phyloP scores from a whole-genome alignment of 768 basidiomycete species.

The Pisolithus albus region DNA sequence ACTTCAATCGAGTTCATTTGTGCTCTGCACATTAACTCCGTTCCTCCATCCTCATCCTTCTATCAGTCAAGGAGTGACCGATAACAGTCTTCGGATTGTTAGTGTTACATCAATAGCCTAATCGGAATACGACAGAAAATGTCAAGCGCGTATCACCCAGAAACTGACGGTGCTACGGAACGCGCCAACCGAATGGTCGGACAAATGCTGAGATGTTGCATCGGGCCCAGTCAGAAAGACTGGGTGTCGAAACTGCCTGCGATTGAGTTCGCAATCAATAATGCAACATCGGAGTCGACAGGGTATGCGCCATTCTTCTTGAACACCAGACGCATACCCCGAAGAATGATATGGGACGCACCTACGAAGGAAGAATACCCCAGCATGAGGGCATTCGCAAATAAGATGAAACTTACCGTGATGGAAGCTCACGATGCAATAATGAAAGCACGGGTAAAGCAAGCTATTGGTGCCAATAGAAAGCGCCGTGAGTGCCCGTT shows the following conservation, averaged over 20 bases:
- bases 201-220: constrained; percentile 7
- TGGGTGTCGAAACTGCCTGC: constrained; percentile 4
- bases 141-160: constrained; percentile 26
- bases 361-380: constrained; percentile 7
- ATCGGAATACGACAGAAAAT: constrained; percentile 13
- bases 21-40: too few species aligned
- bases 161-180: constrained; percentile 30
- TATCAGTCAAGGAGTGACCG: constrained; percentile 19
- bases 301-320: constrained; percentile 18
- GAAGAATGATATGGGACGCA: constrained; percentile 15
- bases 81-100: too few species aligned
- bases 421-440: too few species aligned
- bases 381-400: constrained; percentile 23
- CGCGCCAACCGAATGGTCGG: constrained; percentile 6
- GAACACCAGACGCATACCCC: constrained; percentile 5
- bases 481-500: constrained; percentile 13
- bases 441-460: constrained; percentile 20
- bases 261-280: too few species aligned
- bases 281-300: constrained; percentile 1
- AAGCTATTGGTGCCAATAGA: constrained; percentile 25
- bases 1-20: too few species aligned
- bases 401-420: neutral
- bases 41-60: too few species aligned
- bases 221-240: constrained; percentile 4
- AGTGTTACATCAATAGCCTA: constrained; percentile 3